Percentiles rank a stretch among this genome's conserved stretches.
Evolutionary conservation across 306 rosid species (phyloP).

Genomic region (Trifolium dubium): DNA sequence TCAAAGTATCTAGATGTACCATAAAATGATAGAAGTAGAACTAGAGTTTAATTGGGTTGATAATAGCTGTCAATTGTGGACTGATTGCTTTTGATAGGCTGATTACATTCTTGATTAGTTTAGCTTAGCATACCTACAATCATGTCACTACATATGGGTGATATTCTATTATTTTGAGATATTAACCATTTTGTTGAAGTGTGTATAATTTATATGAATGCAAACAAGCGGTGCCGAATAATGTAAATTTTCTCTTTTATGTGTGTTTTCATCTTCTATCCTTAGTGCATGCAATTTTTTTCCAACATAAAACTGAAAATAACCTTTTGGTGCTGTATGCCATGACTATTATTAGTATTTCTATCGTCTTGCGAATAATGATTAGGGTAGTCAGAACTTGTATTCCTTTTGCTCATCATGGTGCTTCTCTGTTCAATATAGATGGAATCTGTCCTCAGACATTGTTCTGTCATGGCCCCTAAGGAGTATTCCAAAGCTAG

Average conservation of each 20-base stretch:
- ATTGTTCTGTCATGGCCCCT: slow-evolving; percentile 73
- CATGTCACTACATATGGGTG: background rate
- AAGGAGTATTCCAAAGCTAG: slow-evolving; percentile 75
- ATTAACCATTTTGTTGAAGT: no score
- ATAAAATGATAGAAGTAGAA: background rate
- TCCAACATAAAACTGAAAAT: slow-evolving; percentile 17
- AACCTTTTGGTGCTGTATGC: slow-evolving; percentile 4
- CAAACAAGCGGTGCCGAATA: no score
- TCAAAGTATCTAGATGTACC: slow-evolving; percentile 6
- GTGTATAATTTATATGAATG: no score
- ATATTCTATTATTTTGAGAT: no score
- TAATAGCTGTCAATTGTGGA: slow-evolving; percentile 16
- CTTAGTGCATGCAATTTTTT: background rate
- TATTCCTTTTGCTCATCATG: slow-evolving; percentile 30
- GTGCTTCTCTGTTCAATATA: slow-evolving; percentile 45
- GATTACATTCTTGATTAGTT: slow-evolving; percentile 24
- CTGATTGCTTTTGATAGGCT: slow-evolving; percentile 20
- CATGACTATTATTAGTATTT: slow-evolving; percentile 18
- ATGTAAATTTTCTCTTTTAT: background rate
- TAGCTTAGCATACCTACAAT: slow-evolving; percentile 16
- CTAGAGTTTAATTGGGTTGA: slow-evolving; percentile 23
- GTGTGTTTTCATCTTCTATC: background rate
- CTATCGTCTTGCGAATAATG: slow-evolving; percentile 10
- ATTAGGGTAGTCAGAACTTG: slow-evolving; percentile 28
- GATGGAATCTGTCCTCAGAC: slow-evolving; percentile 89